Conservation (phyloP, 805 yeast species). For the Maudiozyma serrabonitensis region DNA sequence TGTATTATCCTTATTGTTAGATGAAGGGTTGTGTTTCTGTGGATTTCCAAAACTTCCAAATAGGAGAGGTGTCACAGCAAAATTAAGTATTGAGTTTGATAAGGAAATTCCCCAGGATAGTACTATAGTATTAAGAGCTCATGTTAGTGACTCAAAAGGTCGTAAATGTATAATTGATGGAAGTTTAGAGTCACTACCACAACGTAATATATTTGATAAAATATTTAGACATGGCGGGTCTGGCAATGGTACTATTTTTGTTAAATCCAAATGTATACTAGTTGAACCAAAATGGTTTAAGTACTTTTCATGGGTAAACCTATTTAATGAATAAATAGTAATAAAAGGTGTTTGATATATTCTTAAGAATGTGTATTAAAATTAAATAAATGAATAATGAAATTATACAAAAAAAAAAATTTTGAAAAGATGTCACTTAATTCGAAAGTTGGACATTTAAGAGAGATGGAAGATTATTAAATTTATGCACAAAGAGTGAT, state of each 20-base stretch:
- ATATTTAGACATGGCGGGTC: constrained; percentile 2
- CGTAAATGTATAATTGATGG: constrained; percentile 79
- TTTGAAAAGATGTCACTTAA: neutral
- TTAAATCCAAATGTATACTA: constrained; percentile 57
- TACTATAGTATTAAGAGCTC: constrained; percentile 57
- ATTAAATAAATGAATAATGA: neutral
- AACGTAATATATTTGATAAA: neutral
- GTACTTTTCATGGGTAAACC: constrained; percentile 47
- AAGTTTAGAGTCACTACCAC: constrained; percentile 35
- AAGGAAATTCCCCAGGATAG: constrained; percentile 43
- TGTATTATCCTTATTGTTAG: constrained; percentile 64
- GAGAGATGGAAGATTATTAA: neutral
- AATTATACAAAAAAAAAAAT: neutral
- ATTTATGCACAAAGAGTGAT: no score
- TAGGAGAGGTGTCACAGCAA: constrained; percentile 83
- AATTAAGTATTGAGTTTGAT: constrained; percentile 50
- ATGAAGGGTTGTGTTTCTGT: constrained; percentile 76
- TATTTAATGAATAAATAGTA: constrained; percentile 10
- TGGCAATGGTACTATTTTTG: constrained; percentile 29
- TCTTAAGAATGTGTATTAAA: neutral
- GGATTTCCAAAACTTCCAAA: constrained; percentile 79
- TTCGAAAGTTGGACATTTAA: neutral
- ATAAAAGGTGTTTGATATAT: neutral
- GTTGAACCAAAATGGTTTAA: constrained; percentile 89
- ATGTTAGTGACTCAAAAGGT: constrained; percentile 58